A percentile compares a stretch with the other conserved stretches of the same genome.
Evolutionary conservation across 148 eudicot genomes (phyloP).

Genomic region (Fagopyrum esculentum): DNA sequence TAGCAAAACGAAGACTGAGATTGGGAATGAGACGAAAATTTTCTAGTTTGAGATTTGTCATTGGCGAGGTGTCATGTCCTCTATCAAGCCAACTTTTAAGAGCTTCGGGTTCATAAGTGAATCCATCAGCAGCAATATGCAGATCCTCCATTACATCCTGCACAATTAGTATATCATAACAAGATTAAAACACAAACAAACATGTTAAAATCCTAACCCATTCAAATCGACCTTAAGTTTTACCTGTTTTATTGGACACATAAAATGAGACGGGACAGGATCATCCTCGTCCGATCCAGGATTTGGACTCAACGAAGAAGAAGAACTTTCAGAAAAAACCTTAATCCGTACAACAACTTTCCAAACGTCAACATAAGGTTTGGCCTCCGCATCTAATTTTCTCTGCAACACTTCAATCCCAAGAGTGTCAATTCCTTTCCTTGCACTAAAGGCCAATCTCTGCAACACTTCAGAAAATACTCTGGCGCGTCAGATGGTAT

Average conservation of each 20-base stretch:
- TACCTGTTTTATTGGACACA: conserved; percentile 92
- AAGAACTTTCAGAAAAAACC: conserved; percentile 30
- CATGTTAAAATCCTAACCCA: too few species aligned
- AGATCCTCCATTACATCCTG: conserved; percentile 92
- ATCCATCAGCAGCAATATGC: conserved; percentile 85
- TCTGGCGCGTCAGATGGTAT: too few species aligned
- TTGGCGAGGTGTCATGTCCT: conserved; percentile 75
- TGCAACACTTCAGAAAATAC: too few species aligned
- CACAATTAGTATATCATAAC: conserved; percentile 2
- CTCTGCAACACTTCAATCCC: conserved; percentile 66
- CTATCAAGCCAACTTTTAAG: conserved; percentile 77
- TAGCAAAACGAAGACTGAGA: conserved; percentile 79
- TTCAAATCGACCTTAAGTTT: neutral
- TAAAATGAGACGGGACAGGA: conserved; percentile 48
- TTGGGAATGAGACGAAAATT: conserved; percentile 57
- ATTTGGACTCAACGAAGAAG: neutral
- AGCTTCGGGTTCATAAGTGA: conserved; percentile 86
- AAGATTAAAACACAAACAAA: too few species aligned
- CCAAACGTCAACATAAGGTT: conserved; percentile 68
- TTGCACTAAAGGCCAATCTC: conserved; percentile 68
- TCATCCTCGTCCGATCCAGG: conserved; percentile 23
- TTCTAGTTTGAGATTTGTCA: conserved; percentile 60
- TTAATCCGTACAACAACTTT: conserved; percentile 69
- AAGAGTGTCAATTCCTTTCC: conserved; percentile 71
- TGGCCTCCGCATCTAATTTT: conserved; percentile 39